These are phyloP conservation scores for Turnera subulata DNA, from an alignment of 345 rosid species.

Conservation along the genomic window DNA sequence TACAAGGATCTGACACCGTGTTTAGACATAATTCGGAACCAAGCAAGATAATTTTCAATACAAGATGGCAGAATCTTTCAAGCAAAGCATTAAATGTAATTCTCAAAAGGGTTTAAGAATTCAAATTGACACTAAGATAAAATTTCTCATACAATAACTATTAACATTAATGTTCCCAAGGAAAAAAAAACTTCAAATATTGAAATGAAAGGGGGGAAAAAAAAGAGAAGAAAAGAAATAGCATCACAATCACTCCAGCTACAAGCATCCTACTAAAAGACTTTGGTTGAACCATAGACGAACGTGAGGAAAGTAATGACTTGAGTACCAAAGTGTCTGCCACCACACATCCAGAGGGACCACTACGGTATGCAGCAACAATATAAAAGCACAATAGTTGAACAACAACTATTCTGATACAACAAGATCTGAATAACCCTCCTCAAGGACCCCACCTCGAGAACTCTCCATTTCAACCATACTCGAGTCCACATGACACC, in stretches of 20 bases:
- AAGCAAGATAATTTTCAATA: too few species aligned
- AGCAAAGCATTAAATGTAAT: slow-evolving; percentile 26
- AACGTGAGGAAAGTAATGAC: slow-evolving; percentile 18
- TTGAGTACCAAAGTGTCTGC: slow-evolving; percentile 22
- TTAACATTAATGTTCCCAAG: slow-evolving; percentile 39
- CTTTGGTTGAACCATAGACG: slow-evolving; percentile 28
- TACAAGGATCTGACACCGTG: too few species aligned
- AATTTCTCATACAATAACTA: slow-evolving; percentile 49
- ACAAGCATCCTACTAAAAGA: slow-evolving; percentile 37
- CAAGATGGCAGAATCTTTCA: not conserved
- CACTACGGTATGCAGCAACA: slow-evolving; percentile 6
- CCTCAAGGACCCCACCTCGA: slow-evolving; percentile 25
- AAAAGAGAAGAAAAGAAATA: slow-evolving; percentile 4
- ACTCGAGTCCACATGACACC: slow-evolving; percentile 31
- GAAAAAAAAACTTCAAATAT: slow-evolving; percentile 25
- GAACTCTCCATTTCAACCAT: slow-evolving; percentile 27
- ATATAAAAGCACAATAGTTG: slow-evolving; percentile 2
- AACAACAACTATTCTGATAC: not conserved
- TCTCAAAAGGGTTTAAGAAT: slow-evolving; percentile 23
- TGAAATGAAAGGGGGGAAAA: slow-evolving; percentile 12
- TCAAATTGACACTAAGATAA: slow-evolving; percentile 41
- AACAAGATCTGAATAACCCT: slow-evolving; percentile 19
- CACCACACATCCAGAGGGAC: slow-evolving; percentile 22
- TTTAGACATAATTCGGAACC: too few species aligned
- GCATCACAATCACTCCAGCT: slow-evolving; percentile 55